Evolutionary conservation across 768 basidiomycete species (phyloP), one percentile per base, ranked within the genome.

Genomic region (Macrolepiota dolichaula): DNA sequence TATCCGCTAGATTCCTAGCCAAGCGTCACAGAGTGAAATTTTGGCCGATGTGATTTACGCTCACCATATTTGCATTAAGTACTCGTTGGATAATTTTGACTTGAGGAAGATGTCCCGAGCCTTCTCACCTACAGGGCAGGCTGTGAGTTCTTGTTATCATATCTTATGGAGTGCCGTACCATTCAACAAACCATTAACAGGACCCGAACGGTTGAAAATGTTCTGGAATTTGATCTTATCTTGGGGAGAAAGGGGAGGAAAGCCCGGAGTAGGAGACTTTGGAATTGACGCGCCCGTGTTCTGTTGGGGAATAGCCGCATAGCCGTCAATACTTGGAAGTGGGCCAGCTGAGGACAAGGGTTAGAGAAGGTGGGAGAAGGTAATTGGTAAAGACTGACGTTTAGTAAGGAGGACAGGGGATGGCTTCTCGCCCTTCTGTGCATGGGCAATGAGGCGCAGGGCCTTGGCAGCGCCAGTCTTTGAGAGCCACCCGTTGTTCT

Each of bases 401-500:
- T 88, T 89, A 65, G 75, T 77, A 59, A 89, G 75, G 55, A 91
- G 74, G 50, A 86, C 84, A 32, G 81, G 77, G 1, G 83, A 79
- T 38, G 91, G 72, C 63, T 81, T 81, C 70, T 91, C 89, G 64
- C 88, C 94, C 66, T 88, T 88, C 79, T 98, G 97, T 2, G 94
- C 91, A 81, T 91, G 92, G 3, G 91, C 94, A 63, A 99, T 94
- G 54, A 98, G 80, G 60, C 97, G 82, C n/a, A 96, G 79, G 27
- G 92, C 95, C 62, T 91, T 80, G 17, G 93, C 87, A 67, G 94
- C 92, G 47, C 92, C 91, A 70, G 92, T 95, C 65, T 84, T 86
- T 11, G 94, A 88, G 57, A 99, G 83, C 77, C 88, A 94, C 1
- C 97, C 97, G 63, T 92, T 92, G 79, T 98, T 96, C 35, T 95